Conservation (phyloP, 345 rosid genomes). For the Bruguiera gymnorhiza region DNA sequence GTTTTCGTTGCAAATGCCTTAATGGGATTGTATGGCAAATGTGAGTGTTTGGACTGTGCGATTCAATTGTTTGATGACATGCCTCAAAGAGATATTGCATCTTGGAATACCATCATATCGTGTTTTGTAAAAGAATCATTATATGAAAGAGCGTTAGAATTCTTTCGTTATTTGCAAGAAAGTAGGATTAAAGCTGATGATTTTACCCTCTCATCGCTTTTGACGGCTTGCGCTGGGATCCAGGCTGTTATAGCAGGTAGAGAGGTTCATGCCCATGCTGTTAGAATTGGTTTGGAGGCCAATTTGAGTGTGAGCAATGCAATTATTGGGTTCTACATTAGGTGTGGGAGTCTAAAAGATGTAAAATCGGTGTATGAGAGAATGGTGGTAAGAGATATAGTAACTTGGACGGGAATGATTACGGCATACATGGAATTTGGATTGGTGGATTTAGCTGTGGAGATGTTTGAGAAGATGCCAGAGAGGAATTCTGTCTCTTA, state of each 20-base stretch:
- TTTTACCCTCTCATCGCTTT: slow-evolving; percentile 55
- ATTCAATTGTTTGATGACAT: slow-evolving; percentile 62
- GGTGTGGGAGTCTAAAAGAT: slow-evolving; percentile 41
- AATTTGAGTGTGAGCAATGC: slow-evolving; percentile 65
- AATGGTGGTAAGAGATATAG: slow-evolving; percentile 51
- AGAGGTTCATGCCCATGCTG: slow-evolving; percentile 64
- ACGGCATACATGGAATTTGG: slow-evolving; percentile 66
- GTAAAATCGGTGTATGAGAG: slow-evolving; percentile 45
- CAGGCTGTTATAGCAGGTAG: slow-evolving; percentile 42
- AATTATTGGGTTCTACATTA: slow-evolving; percentile 58
- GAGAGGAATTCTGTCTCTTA: slow-evolving; percentile 61
- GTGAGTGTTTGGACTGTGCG: slow-evolving; percentile 36
- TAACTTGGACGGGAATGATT: slow-evolving; percentile 70
- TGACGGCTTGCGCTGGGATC: slow-evolving; percentile 58
- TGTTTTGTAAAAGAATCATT: slow-evolving; percentile 43
- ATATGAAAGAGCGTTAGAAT: slow-evolving; percentile 43
- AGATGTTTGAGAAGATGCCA: slow-evolving; percentile 55
- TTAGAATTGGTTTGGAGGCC: slow-evolving; percentile 48
- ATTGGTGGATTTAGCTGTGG: slow-evolving; percentile 54
- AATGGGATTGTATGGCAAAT: slow-evolving; percentile 58
- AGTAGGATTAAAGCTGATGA: slow-evolving; percentile 45
- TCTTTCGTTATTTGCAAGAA: slow-evolving; percentile 41
- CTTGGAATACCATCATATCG: slow-evolving; percentile 75
- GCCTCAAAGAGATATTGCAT: slow-evolving; percentile 52
- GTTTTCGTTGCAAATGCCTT: slow-evolving; percentile 61